Conservation (phyloP, 352 stramenopile species). For the Phytophthora constricta region DNA sequence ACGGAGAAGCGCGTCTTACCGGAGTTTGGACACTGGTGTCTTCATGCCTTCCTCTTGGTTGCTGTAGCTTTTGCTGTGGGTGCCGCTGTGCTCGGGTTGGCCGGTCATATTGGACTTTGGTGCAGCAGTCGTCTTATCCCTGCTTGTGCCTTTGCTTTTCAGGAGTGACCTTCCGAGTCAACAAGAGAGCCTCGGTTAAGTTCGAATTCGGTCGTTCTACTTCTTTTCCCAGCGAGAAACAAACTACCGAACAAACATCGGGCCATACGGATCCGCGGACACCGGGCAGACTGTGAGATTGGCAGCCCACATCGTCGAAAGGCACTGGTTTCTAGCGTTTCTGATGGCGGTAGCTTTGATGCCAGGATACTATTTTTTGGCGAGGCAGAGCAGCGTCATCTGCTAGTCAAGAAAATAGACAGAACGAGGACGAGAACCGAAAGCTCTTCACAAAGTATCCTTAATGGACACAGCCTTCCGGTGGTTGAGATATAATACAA, state of each 20-base stretch:
- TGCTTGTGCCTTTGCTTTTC: conserved; percentile 31
- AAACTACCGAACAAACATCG: conserved; percentile 10
- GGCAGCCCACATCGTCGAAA: conserved; percentile 32
- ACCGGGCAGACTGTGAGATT: conserved; percentile 16
- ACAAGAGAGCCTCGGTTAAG: neutral
- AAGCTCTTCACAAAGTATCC: too few species aligned
- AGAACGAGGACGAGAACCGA: too few species aligned
- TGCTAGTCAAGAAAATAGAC: too few species aligned
- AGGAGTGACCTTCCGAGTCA: conserved; percentile 21
- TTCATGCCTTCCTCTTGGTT: conserved; percentile 3
- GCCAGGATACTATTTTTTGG: too few species aligned
- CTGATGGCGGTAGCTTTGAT: too few species aligned
- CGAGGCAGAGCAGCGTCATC: too few species aligned
- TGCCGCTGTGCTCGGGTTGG: conserved; percentile 13
- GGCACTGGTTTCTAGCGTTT: conserved; percentile 27
- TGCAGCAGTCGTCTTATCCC: conserved; percentile 15
- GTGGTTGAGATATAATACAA: too few species aligned
- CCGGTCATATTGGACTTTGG: conserved; percentile 20
- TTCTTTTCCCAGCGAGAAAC: conserved; percentile 21
- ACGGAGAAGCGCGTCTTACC: too few species aligned
- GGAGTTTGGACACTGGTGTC: conserved; percentile 25
- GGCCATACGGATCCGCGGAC: conserved; percentile 14
- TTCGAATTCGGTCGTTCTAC: neutral
- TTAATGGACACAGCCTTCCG: too few species aligned
- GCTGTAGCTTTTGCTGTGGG: neutral